A percentile compares a stretch with the other conserved stretches of the same genome.
Conservation (phyloP, 2,329 filamentous ascomycete genomes). For the Diaporthe helianthi region DNA sequence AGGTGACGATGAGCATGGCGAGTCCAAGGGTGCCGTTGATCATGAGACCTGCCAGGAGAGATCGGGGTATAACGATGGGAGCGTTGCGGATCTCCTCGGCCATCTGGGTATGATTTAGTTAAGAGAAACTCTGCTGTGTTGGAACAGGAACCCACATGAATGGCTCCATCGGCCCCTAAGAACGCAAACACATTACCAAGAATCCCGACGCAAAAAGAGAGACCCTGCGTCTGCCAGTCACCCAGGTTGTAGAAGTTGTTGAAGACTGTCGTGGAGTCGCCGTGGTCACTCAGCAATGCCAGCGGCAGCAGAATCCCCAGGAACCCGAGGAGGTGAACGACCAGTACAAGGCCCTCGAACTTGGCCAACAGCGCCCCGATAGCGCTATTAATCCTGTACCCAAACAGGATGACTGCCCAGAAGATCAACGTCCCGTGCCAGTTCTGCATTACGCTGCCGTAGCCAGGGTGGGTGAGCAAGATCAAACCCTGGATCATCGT, state of each 20-base stretch:
- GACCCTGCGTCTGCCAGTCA: slow-evolving; percentile 50
- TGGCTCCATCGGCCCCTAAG: slow-evolving; percentile 7
- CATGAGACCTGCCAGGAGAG: slow-evolving; percentile 55
- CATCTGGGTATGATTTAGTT: slow-evolving; percentile 42
- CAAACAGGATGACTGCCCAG: slow-evolving; percentile 36
- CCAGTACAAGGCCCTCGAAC: slow-evolving; percentile 39
- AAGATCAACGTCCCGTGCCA: slow-evolving; percentile 40
- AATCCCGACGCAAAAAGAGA: slow-evolving; percentile 41
- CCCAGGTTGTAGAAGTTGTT: slow-evolving; percentile 52
- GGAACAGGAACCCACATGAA: not conserved
- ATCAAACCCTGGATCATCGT: slow-evolving; percentile 40
- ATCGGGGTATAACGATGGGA: slow-evolving; percentile 55
- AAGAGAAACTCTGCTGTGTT: fast-evolving
- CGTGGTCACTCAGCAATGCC: slow-evolving; percentile 47
- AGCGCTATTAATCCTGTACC: slow-evolving; percentile 37
- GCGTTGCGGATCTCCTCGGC: slow-evolving; percentile 56
- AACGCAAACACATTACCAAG: slow-evolving; percentile 20
- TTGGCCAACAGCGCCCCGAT: slow-evolving; percentile 36
- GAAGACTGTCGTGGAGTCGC: slow-evolving; percentile 47
- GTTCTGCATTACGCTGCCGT: slow-evolving; percentile 26
- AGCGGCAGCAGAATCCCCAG: slow-evolving; percentile 48
- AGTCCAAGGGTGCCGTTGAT: slow-evolving; percentile 62
- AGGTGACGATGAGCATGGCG: slow-evolving; percentile 61
- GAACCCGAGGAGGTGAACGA: slow-evolving; percentile 47
- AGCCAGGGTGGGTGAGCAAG: slow-evolving; percentile 34